Evolutionary conservation across 192 early-diverging fungal genomes (phyloP), one percentile per base, ranked within the genome.

Genomic region (Coemansia sp.): DNA sequence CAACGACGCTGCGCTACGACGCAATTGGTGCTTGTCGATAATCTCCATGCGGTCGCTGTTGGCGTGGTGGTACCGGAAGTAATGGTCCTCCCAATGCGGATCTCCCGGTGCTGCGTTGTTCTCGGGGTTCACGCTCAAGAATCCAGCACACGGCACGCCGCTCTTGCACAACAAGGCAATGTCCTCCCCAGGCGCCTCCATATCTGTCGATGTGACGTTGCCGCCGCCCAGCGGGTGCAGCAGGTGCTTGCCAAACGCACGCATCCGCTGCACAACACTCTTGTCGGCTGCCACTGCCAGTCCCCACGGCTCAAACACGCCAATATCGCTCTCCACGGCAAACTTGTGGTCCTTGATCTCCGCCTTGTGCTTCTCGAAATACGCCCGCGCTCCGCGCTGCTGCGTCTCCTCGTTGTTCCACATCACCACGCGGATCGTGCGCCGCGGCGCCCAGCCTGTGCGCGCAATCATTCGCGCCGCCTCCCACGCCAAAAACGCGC

Each of bases 221-320:
- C 78, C 72, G 1, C 77, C 84, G 14, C 69, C 63, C 51, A 82
- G 66, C 2, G 66, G 55, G 10, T 70, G 38, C 23, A 84, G 62
- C 49, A 82, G 59, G 35, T 77, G 63, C 2, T 48, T 52, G 25
- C 84, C 67, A 22, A 82, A 82, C 41, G 69, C 52, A 35, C 67
- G 37, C 59, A 82, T 51, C 4, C 61, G 75, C 8, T 39, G 58
- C 1, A 69, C 65, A 6, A 66, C 32, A 60, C 58, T 50, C n/a
- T 68, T 51, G 19, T 79, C 62, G 5, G 76, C 69, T 3, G 70
- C 72, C 22, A 86, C 81, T 2, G 56, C 53, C 62, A 87, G 75
- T 4, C 86, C 86, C 74, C 83, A 86, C 15, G 86, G 86, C 27
- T 85, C 82, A 71, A 87, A 85, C 25, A 87, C 85, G 39, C 86